Evolutionary conservation across 2,329 filamentous ascomycete species (phyloP).

Genomic region (Sporothrix sp.): DNA sequence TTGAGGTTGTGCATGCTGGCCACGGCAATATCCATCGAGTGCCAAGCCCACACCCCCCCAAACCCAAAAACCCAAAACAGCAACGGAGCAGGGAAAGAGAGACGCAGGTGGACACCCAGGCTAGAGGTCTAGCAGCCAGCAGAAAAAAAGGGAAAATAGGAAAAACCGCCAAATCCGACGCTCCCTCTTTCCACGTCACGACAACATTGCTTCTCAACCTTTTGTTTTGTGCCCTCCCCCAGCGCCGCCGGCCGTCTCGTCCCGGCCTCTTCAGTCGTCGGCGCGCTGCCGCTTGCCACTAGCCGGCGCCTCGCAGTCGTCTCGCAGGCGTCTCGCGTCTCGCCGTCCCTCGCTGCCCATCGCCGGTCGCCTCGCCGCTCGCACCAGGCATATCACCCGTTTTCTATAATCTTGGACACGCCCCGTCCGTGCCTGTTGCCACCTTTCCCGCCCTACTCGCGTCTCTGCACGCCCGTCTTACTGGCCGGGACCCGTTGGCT

Average conservation of each 20-base stretch:
- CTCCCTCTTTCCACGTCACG: background rate
- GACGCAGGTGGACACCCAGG: background rate
- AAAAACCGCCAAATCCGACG: background rate
- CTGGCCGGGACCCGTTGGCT: slow-evolving; percentile 1
- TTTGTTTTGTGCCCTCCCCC: too few relatives aligned
- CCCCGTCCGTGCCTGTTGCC: slow-evolving; percentile 3
- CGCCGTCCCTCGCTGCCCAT: too few relatives aligned
- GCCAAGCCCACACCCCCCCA: slow-evolving; percentile 6
- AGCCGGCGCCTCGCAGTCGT: too few relatives aligned
- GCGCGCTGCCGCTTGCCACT: background rate
- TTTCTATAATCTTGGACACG: slow-evolving; percentile 6
- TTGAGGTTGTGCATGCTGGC: background rate
- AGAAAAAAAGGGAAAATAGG: background rate
- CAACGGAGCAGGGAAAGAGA: background rate
- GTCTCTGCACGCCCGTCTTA: slow-evolving; percentile 4
- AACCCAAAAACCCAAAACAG: slow-evolving; percentile 6
- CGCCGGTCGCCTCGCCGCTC: background rate
- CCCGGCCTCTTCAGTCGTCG: background rate
- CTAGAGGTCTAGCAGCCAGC: slow-evolving; percentile 1
- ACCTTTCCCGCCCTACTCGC: slow-evolving; percentile 7
- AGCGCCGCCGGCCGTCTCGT: too few relatives aligned
- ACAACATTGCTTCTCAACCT: background rate
- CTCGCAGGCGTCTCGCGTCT: background rate
- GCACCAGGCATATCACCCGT: slow-evolving; percentile 8
- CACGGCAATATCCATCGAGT: slow-evolving; percentile 4